Evolutionary conservation across 1,284 basidiomycete species (phyloP).

Genomic region (Leucoagaricus sp.): DNA sequence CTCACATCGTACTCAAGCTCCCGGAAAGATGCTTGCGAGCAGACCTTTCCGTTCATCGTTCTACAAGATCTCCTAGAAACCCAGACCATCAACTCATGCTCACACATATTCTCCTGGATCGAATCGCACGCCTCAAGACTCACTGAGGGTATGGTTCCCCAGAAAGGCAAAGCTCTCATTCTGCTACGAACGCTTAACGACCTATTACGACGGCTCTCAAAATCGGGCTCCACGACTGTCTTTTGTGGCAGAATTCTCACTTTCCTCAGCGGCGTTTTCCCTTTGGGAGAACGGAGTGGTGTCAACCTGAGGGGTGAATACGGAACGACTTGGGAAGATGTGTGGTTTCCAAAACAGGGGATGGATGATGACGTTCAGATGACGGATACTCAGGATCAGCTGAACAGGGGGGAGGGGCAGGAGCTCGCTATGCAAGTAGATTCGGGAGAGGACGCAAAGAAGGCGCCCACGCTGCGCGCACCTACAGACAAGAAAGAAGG

Average conservation of each 20-base stretch:
- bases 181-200: constrained; percentile 87
- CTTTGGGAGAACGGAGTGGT: constrained; percentile 85
- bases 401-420: constrained; percentile 4
- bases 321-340: constrained; percentile 77
- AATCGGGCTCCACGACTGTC: constrained; percentile 79
- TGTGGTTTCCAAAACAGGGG: constrained; percentile 39
- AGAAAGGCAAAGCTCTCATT: constrained; percentile 84
- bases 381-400: constrained; percentile 23
- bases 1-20: neutral
- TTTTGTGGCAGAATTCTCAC: constrained; percentile 89
- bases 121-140: constrained; percentile 67
- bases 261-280: constrained; percentile 84
- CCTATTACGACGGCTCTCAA: constrained; percentile 80
- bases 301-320: constrained; percentile 89
- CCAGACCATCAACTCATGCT: constrained; percentile 80
- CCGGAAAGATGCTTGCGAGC: constrained; percentile 46
- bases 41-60: constrained; percentile 54
- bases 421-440: constrained; percentile 41
- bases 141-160: constrained; percentile 75
- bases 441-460: constrained; percentile 34
- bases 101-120: constrained; percentile 84
- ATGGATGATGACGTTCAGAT: constrained; percentile 40
- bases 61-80: constrained; percentile 79
- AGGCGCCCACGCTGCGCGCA: constrained; percentile 21
- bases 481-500: constrained; percentile 61